Conservation (phyloP, 352 stramenopile species). For the Phytophthora cryptogea region DNA sequence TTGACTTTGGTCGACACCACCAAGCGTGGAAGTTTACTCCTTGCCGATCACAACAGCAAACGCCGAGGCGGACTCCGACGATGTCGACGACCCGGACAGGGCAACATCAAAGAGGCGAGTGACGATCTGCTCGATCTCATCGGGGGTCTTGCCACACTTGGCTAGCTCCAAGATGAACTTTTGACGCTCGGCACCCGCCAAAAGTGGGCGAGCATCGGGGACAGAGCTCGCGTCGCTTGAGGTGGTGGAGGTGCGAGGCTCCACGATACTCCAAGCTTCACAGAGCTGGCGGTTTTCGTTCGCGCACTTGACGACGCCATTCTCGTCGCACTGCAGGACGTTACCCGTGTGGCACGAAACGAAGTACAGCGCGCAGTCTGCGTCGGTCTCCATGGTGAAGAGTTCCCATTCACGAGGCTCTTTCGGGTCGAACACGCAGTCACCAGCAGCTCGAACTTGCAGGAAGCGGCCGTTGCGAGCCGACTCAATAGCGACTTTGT, state of each 20-base stretch:
- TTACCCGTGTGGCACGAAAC: slow-evolving; percentile 37
- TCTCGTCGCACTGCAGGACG: slow-evolving; percentile 30
- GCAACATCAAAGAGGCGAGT: slow-evolving; percentile 26
- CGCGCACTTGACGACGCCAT: slow-evolving; percentile 22
- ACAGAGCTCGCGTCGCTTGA: not conserved
- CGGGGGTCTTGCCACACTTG: slow-evolving; percentile 28
- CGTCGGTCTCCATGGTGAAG: slow-evolving; percentile 43
- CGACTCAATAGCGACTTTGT: slow-evolving; percentile 40
- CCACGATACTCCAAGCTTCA: slow-evolving; percentile 35
- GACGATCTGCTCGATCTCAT: slow-evolving; percentile 40
- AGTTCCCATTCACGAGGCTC: slow-evolving; percentile 31
- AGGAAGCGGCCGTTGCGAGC: slow-evolving; percentile 31
- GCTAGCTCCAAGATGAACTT: slow-evolving; percentile 34
- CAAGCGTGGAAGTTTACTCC: slow-evolving; percentile 7
- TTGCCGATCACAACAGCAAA: slow-evolving; percentile 19
- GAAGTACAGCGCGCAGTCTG: slow-evolving; percentile 29
- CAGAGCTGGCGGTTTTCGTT: slow-evolving; percentile 24
- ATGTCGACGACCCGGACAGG: not conserved
- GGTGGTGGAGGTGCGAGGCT: slow-evolving; percentile 8
- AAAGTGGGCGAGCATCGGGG: not conserved
- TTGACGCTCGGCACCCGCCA: slow-evolving; percentile 17
- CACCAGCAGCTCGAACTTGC: slow-evolving; percentile 28
- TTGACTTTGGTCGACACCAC: not conserved
- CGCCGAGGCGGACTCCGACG: slow-evolving; percentile 3
- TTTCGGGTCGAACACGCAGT: slow-evolving; percentile 39